Base-by-base conservation (phyloP, 169 alveolate genomes). In the Theileria annulata region DNA sequence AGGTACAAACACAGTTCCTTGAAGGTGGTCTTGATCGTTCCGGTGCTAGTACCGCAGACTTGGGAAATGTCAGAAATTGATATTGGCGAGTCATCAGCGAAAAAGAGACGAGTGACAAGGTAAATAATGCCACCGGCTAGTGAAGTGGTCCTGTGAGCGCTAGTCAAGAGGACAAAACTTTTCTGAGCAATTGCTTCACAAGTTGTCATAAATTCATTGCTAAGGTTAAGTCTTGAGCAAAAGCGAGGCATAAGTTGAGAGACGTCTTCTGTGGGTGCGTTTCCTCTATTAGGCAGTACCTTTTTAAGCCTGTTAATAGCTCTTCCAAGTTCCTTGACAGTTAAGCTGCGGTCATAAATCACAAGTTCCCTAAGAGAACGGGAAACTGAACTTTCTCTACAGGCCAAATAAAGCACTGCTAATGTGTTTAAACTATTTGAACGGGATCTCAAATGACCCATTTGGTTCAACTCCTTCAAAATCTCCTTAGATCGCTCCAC, bases 381-480 rank as follows among this genome's bases (percentile, higher is more conserved):
- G 47, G 94, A 88, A n/a, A 85, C 93, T 0, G 94, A 95, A 17
- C 93, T 96, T 81, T 94, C 97, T 25, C 97, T 87, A 58, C 96
- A 88, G n/a, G 96, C 97, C 83, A 94, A 60, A 67, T 94, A 94
- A 6, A 91, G 87, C 23, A 94, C 92, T 12, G 97, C 95, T 42
- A 94, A 78, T 82, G 91, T 91, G 79, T 93, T 84, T 49, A 87
- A 68, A 58, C 70, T 67, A 70, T 88, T 90, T 56, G 87, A 37
- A 13, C 92, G 77, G 47, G 86, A 88, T 28, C 89, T 90, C 58
- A 93, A 66, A 25, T 90, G 90, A 63, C 60, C 47, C 35, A 76
- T 56, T 25, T 80, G 85, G 71, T 90, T 74, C 35, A 90, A 70
- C 51, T 92, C 96, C 78, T 92, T 92, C 15, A 92, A 75, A 48